Evolutionary conservation across 169 alveolate genomes (phyloP), one percentile per base, ranked within the genome.

Genomic region (Plasmodium sp.): DNA sequence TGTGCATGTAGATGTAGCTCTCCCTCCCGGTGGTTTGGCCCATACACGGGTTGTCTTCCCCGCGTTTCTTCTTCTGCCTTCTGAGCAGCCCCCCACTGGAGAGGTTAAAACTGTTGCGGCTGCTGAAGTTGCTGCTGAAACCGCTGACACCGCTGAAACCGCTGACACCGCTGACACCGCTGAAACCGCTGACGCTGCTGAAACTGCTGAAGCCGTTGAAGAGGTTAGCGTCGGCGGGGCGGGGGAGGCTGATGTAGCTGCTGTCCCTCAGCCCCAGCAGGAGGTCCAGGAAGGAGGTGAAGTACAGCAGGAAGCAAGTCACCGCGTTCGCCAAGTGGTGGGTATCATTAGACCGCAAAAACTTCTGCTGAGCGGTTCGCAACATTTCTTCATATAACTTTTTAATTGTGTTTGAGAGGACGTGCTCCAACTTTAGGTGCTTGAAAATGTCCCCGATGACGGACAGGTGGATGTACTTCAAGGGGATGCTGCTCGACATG

Each of bases 381-480:
- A 90, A 43, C 45, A 79, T 90, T 67, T 90, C 91, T 80, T 80
- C 90, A 90, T 80, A 90, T 51, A 90, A 27, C 6, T 79, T 80
- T 71, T 79, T 80, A 39, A 90, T 18, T 41, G 82, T 80, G 27
- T 79, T 67, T 90, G 6, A 43, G 48, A 90, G 16, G 18, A 90
- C 67, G 72, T 80, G 90, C 48, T 90, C 80, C 51, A 90, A 90
- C 12, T 90, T 90, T 39, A 90, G 82, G 74, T 34, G 22, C 43
- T 51, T 79, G 80, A 90, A 90, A 3, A 90, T 90, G 18, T 79
- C 88, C 3, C 79, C 72, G 43, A 90, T 90, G 36, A 90, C 81
- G 34, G 84, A 90, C 45, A 90, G 73, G 82, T 90, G 94, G 12
- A 90, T 90, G 51, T 90, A 90, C 58, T 90, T 90, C 83, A 90